Conservation (phyloP, 257 asterid genomes). For the Solanum dulcamara region DNA sequence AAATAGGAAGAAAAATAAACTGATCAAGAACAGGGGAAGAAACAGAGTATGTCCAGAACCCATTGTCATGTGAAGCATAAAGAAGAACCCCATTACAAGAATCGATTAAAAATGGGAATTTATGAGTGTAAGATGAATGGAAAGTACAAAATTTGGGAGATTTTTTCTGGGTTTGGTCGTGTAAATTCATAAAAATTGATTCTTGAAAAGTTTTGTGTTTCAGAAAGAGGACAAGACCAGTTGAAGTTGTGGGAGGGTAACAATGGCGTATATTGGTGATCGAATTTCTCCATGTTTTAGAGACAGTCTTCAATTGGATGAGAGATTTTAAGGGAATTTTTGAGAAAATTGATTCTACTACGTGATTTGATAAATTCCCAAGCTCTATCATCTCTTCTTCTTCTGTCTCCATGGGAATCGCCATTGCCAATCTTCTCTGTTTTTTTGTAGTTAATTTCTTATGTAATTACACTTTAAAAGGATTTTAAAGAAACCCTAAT, state of each 20-base stretch:
- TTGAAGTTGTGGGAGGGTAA: conserved; percentile 4
- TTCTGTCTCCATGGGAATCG: neutral
- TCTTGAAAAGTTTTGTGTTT: neutral
- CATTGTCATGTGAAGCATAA: neutral
- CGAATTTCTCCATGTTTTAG: conserved; percentile 6
- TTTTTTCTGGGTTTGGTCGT: neutral
- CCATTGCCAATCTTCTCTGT: neutral
- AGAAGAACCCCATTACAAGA: conserved; percentile 14
- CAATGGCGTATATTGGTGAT: neutral
- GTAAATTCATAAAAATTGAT: neutral
- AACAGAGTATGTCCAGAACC: neutral
- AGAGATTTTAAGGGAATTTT: conserved; percentile 10
- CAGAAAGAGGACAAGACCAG: neutral
- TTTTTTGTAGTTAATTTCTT: neutral
- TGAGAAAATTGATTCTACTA: conserved; percentile 6
- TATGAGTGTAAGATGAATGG: neutral
- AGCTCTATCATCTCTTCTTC: neutral
- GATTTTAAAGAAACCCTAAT: neutral
- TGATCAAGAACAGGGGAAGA: neutral
- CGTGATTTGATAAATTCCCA: neutral
- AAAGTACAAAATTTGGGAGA: neutral
- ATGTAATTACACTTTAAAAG: neutral
- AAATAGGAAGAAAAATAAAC: neutral
- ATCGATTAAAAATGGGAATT: neutral
- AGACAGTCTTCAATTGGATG: neutral